Evolutionary conservation across 345 rosid genomes (phyloP), one percentile per base, ranked within the genome.

Genomic region (Theobroma cacao): DNA sequence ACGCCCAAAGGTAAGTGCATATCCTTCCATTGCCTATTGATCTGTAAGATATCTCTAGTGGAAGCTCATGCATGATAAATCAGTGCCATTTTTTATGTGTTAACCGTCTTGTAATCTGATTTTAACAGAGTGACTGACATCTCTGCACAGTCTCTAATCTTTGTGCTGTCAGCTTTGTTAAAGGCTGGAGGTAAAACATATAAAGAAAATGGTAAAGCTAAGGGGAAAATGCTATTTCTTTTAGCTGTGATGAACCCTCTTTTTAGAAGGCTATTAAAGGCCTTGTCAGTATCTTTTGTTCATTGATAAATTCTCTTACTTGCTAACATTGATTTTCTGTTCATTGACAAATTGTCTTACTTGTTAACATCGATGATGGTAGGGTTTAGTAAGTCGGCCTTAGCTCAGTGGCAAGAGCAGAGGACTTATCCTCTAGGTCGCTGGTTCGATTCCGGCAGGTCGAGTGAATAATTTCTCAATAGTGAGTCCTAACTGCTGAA

Each of bases 1-100:
- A 50, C 82, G 84, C 41, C 87, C 89, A 15, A 91, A 89, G 89
- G 95, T 88, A 82, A 77, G 73, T 28, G 20, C 56, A 33, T 66
- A 48, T 50, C 15, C 36, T 55, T 75, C 20, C 61, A 26, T 38
- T 24, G 18, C 58, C 22, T 24, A n/a, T 20, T 7, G 30, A 43
- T 28, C 10, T 55, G n/a, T 34, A 75, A 43, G 33, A 58, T 59
- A 20, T 50, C 43, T 58, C 31, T 48, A 7, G 40, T 48, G 50
- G 56, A 36, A 24, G 33, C 62, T 78, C 38, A 45, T 33, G 38
- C 40, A 26, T 3, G n/a, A 52, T 61, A 74, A 43, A 36, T 33
- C 17, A 7, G 48, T n/a, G 24, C 70, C 48, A 18, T 65, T 13
- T 36, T 8, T 65, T 12, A n/a, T 11, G 47, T 65, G 24, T 65